These are phyloP conservation scores for Trichoderma breve DNA, from an alignment of 2,329 filamentous ascomycete species.

Conservation along the genomic window DNA sequence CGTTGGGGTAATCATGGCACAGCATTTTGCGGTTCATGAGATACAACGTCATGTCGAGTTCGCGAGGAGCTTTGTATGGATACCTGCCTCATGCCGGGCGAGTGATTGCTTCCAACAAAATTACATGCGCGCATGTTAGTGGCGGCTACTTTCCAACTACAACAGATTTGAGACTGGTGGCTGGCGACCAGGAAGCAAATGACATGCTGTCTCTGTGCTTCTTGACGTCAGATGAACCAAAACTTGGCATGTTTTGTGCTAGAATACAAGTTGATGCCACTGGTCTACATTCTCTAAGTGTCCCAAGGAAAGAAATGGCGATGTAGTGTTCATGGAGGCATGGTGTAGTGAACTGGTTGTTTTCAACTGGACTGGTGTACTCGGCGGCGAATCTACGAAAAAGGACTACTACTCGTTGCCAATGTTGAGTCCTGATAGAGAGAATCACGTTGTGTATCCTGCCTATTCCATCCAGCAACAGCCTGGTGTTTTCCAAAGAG, in stretches of 20 bases:
- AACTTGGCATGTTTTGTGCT: not conserved
- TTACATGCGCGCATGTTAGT: not conserved
- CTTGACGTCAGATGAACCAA: not conserved
- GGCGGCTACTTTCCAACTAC: not conserved
- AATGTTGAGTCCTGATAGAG: not conserved
- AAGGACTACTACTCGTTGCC: not conserved
- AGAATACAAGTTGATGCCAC: not conserved
- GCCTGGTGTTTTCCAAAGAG: not conserved
- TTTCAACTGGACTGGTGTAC: not conserved
- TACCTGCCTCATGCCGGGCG: not conserved
- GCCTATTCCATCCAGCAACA: not conserved
- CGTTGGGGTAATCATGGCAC: not conserved
- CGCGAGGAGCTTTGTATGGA: not conserved
- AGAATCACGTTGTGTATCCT: not conserved
- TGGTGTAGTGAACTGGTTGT: no score
- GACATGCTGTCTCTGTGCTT: not conserved
- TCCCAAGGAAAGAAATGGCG: not conserved
- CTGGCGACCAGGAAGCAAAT: not conserved
- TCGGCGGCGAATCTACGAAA: not conserved
- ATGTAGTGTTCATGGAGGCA: not conserved
- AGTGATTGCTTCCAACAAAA: not conserved
- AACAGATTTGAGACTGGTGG: not conserved
- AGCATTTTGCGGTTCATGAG: not conserved
- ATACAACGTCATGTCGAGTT: not conserved
- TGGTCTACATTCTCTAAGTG: not conserved